Conservation (phyloP, 1,139 yeast species). For the Trichomonascaceae sp. region DNA sequence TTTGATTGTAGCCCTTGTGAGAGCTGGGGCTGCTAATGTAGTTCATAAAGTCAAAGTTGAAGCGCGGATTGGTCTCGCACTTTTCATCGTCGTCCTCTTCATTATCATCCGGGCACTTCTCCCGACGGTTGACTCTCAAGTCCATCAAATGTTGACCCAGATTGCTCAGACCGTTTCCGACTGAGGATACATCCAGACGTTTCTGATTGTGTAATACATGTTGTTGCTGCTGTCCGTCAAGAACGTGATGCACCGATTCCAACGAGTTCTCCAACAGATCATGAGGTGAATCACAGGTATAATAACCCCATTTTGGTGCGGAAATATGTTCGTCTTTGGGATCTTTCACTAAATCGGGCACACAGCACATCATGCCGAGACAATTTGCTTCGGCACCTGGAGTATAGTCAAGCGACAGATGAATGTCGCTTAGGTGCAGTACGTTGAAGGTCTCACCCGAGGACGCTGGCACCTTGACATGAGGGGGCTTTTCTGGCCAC, state of each 20-base stretch:
- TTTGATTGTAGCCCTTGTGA: background rate
- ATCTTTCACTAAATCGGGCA: slow-evolving; percentile 6
- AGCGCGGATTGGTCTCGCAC: background rate
- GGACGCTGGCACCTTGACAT: slow-evolving; percentile 26
- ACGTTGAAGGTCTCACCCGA: slow-evolving; percentile 40
- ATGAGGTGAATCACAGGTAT: slow-evolving; percentile 49
- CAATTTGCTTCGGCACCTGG: slow-evolving; percentile 53
- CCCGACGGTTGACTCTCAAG: slow-evolving; percentile 10
- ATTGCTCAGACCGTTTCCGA: slow-evolving; percentile 1
- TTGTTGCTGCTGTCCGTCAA: slow-evolving; percentile 2
- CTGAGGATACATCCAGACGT: background rate
- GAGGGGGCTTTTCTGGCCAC: slow-evolving; percentile 32
- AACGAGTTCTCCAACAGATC: slow-evolving; percentile 43
- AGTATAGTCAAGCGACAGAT: slow-evolving; percentile 42
- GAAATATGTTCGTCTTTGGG: slow-evolving; percentile 27
- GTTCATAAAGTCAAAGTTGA: background rate
- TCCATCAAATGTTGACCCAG: slow-evolving; percentile 18
- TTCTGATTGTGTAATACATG: background rate
- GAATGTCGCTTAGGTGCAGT: slow-evolving; percentile 56
- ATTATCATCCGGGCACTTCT: no score
- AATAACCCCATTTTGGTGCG: slow-evolving; percentile 49
- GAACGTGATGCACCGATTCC: slow-evolving; percentile 25
- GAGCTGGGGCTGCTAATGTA: background rate
- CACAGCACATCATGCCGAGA: slow-evolving; percentile 38
- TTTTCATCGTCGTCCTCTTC: slow-evolving; percentile 4